Percentiles rank a stretch among this genome's conserved stretches.
These are phyloP conservation scores for Leucogyrophana mollusca DNA, from an alignment of 768 basidiomycete species.

Conservation along the genomic window DNA sequence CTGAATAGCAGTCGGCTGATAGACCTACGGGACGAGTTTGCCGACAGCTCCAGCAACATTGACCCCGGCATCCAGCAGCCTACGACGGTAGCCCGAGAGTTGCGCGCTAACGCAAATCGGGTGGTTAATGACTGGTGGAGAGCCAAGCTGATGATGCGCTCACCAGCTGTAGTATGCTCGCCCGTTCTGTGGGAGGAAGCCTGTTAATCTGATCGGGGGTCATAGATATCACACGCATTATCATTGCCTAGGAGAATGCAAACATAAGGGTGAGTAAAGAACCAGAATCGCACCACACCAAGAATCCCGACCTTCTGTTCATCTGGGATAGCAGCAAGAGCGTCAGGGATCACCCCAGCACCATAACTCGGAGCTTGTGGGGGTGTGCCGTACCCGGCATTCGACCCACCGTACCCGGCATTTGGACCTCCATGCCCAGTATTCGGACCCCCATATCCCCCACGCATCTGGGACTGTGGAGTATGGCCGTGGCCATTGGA, in stretches of 20 bases:
- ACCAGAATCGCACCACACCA: slow-evolving; percentile 19
- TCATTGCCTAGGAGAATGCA: slow-evolving; percentile 51
- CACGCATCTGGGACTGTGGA: slow-evolving; percentile 19
- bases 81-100: too few species aligned
- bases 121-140: too few species aligned
- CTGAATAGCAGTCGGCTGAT: too few species aligned
- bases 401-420: slow-evolving; percentile 14
- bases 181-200: slow-evolving; percentile 70
- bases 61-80: too few species aligned
- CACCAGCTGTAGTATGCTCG: slow-evolving; percentile 82
- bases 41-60: too few species aligned
- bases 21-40: too few species aligned
- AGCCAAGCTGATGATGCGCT: slow-evolving; percentile 38
- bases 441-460: slow-evolving; percentile 1
- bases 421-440: slow-evolving; percentile 9
- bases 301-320: slow-evolving; percentile 56
- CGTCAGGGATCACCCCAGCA: slow-evolving; percentile 39
- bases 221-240: slow-evolving; percentile 79
- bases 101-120: too few species aligned
- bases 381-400: slow-evolving; percentile 17
- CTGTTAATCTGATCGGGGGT: slow-evolving; percentile 80
- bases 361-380: slow-evolving; percentile 12
- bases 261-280: slow-evolving; percentile 5
- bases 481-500: slow-evolving; percentile 27
- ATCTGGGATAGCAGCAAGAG: slow-evolving; percentile 60